A percentile compares a stretch with the other conserved stretches of the same genome.
Evolutionary conservation across 1,139 yeast genomes (phyloP).

Genomic region (Arxiozyma slooffiae): DNA sequence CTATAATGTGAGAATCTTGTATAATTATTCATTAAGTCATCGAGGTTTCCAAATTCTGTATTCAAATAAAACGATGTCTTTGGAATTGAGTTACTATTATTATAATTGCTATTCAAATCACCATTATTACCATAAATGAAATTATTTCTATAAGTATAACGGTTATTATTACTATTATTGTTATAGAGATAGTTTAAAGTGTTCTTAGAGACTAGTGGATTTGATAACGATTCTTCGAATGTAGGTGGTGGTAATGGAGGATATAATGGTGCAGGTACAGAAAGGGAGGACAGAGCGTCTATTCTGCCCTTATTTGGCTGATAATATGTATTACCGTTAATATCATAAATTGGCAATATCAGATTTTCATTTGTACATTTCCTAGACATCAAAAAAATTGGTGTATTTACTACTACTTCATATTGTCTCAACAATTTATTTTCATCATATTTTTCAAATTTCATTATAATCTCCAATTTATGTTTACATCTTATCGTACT

Average conservation of each 20-base stretch:
- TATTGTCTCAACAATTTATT: slow-evolving; percentile 59
- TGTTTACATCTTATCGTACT: slow-evolving; percentile 62
- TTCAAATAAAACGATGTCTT: not conserved
- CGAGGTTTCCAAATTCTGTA: slow-evolving; percentile 1
- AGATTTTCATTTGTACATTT: slow-evolving; percentile 59
- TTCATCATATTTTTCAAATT: slow-evolving; percentile 53
- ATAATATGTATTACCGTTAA: slow-evolving; percentile 12
- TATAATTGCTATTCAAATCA: not conserved
- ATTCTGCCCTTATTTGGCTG: slow-evolving; percentile 1
- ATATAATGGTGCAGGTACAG: not conserved
- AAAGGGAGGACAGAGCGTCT: not conserved
- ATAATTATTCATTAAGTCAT: not conserved
- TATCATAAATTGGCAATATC: slow-evolving; percentile 59
- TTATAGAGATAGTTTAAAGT: not conserved
- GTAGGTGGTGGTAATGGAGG: slow-evolving; percentile 35
- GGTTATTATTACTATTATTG: not conserved
- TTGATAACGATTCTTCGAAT: slow-evolving; percentile 45
- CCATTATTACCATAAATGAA: not conserved
- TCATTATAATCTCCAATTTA: slow-evolving; percentile 61
- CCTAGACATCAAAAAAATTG: slow-evolving; percentile 61
- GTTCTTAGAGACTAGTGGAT: slow-evolving; percentile 16
- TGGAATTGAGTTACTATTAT: not conserved
- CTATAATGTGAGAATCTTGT: not conserved
- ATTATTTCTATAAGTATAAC: not conserved
- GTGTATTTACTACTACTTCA: slow-evolving; percentile 85